phyloP scores from a whole-genome alignment of 805 yeast genomes.

The Dipodascus geniculatus region DNA sequence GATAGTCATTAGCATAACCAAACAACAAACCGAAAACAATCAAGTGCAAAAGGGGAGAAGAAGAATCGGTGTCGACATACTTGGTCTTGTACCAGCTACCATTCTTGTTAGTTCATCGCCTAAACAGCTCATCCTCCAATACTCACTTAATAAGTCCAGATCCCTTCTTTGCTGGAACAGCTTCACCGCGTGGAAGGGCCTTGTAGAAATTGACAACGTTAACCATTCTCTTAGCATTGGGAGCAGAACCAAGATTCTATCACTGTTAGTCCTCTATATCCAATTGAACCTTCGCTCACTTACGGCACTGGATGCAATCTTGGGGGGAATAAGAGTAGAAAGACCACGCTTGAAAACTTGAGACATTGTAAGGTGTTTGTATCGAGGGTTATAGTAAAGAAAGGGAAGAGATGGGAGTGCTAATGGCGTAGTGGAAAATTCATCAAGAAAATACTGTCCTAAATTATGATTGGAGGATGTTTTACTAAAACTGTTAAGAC shows the following conservation, averaged over 20 bases:
- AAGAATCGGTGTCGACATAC: conserved; percentile 21
- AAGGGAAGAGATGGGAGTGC: not conserved
- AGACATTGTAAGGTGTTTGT: conserved; percentile 40
- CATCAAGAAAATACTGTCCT: not conserved
- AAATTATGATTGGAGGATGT: not conserved
- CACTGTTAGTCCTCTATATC: not conserved
- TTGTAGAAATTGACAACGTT: conserved; percentile 93
- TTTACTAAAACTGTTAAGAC: not conserved
- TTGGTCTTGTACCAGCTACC: conserved; percentile 12
- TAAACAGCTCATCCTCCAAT: conserved; percentile 34
- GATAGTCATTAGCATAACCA: conserved; percentile 90
- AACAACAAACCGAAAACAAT: conserved; percentile 54
- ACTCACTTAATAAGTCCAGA: conserved; percentile 29
- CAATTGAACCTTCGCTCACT: conserved; percentile 24
- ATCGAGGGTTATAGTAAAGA: not conserved
- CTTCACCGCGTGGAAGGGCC: conserved; percentile 88
- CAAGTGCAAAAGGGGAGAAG: conserved; percentile 43
- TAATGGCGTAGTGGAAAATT: not conserved
- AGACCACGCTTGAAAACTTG: conserved; percentile 83
- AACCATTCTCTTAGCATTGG: conserved; percentile 93
- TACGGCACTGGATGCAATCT: conserved; percentile 92
- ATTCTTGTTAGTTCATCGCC: not conserved
- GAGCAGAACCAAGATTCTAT: conserved; percentile 85
- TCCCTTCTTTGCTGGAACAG: conserved; percentile 57
- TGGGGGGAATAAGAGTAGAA: conserved; percentile 96